phyloP scores from a whole-genome alignment of 2,329 filamentous ascomycete species.

The Coniochaeta sp. region DNA sequence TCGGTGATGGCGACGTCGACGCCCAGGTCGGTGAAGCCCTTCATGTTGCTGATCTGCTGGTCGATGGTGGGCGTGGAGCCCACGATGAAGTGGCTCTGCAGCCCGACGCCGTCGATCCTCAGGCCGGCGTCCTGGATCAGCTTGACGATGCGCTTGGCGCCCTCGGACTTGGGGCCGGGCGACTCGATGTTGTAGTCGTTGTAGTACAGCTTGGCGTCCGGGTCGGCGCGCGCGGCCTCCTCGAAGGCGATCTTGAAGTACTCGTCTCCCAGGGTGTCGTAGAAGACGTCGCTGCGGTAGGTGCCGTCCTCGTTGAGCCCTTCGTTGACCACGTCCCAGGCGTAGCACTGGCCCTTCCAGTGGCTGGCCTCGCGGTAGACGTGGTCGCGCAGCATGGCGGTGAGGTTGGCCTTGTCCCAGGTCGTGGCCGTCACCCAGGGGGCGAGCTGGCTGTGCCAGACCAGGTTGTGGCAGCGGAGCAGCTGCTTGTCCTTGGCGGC shows the following conservation, averaged over 20 bases:
- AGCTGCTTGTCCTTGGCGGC: slow-evolving; percentile 24
- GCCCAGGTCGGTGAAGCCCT: slow-evolving; percentile 27
- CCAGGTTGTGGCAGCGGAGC: slow-evolving; percentile 43
- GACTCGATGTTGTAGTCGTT: slow-evolving; percentile 44
- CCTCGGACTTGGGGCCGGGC: slow-evolving; percentile 18
- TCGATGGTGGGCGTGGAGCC: slow-evolving; percentile 27
- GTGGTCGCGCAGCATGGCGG: slow-evolving; percentile 40
- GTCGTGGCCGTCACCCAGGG: slow-evolving; percentile 34
- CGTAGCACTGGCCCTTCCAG: slow-evolving; percentile 35
- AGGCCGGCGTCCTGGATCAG: slow-evolving; percentile 21
- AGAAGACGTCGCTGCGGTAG: slow-evolving; percentile 28
- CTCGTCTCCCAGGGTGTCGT: slow-evolving; percentile 29
- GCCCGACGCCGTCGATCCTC: slow-evolving; percentile 39
- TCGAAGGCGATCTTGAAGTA: slow-evolving; percentile 39
- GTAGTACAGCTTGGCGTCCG: slow-evolving; percentile 38
- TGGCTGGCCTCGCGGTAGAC: slow-evolving; percentile 33
- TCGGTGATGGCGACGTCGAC: slow-evolving; percentile 42
- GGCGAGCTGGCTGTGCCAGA: slow-evolving; percentile 35
- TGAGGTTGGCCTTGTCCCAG: slow-evolving; percentile 42
- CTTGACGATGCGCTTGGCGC: slow-evolving; percentile 18
- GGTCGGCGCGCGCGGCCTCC: slow-evolving; percentile 31
- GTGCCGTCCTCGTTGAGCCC: slow-evolving; percentile 38
- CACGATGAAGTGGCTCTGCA: slow-evolving; percentile 38
- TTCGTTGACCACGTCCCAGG: slow-evolving; percentile 45
- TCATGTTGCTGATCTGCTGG: slow-evolving; percentile 25